These are phyloP conservation scores for Salix exigua DNA, from an alignment of 345 rosid species.

Conservation along the genomic window DNA sequence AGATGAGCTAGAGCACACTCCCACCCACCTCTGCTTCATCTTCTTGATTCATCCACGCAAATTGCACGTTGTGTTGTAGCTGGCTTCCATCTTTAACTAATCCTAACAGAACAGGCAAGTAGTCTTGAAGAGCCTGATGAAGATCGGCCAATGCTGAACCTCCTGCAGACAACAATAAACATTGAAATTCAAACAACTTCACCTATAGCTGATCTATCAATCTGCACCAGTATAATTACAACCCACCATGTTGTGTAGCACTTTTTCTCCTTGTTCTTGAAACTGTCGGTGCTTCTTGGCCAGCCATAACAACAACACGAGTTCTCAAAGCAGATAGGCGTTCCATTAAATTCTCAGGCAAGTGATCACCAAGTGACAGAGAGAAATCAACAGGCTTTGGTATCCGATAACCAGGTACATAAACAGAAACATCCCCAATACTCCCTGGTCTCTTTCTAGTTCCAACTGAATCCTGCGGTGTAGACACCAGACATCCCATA, in stretches of 20 bases:
- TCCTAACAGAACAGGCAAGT: constrained; percentile 90
- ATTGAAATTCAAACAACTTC: constrained; percentile 16
- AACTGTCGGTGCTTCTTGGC: constrained; percentile 93
- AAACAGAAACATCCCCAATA: constrained; percentile 86
- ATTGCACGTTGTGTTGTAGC: constrained; percentile 69
- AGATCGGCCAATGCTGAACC: constrained; percentile 94
- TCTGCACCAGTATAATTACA: constrained; percentile 6
- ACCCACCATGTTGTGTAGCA: constrained; percentile 90
- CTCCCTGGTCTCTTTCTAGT: constrained; percentile 76
- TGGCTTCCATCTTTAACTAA: constrained; percentile 84
- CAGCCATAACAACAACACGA: constrained; percentile 95
- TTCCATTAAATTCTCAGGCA: constrained; percentile 72
- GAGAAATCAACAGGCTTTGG: constrained; percentile 86
- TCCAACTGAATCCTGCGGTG: constrained; percentile 74
- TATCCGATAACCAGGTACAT: constrained; percentile 90
- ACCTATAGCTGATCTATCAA: constrained; percentile 3
- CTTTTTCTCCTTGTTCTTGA: constrained; percentile 87
- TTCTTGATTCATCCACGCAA: constrained; percentile 92
- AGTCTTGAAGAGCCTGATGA: constrained; percentile 94
- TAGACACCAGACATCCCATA: constrained; percentile 95
- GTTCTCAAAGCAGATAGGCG: constrained; percentile 83
- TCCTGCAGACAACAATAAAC: constrained; percentile 41
- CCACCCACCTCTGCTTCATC: constrained; percentile 80
- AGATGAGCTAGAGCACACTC: neutral
- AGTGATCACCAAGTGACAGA: constrained; percentile 56